These are phyloP conservation scores for Aegilops longissima DNA, from an alignment of 176 grass and related monocot genomes.

Conservation along the genomic window DNA sequence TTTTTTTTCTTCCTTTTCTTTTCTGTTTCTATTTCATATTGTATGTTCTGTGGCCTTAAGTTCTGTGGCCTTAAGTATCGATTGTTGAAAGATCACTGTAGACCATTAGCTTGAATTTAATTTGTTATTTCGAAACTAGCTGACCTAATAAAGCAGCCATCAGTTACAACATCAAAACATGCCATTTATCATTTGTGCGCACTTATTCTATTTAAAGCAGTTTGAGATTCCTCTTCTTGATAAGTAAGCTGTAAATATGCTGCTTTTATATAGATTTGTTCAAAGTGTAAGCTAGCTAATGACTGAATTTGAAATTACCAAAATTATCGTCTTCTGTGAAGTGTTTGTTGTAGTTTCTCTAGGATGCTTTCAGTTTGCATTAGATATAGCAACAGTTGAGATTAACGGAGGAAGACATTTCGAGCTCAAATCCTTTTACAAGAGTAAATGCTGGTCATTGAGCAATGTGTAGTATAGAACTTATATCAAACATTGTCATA, in stretches of 20 bases:
- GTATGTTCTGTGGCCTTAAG: background rate
- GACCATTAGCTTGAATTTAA: background rate
- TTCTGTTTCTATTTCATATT: conserved; percentile 2
- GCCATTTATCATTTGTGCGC: background rate
- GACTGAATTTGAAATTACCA: background rate
- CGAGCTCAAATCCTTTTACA: background rate
- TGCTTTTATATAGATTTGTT: background rate
- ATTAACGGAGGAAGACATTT: background rate
- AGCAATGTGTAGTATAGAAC: background rate
- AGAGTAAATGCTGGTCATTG: background rate
- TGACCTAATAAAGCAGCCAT: background rate
- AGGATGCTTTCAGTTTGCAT: conserved; percentile 23
- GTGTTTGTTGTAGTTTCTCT: background rate
- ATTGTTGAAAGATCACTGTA: background rate
- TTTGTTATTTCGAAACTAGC: background rate
- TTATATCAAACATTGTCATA: background rate
- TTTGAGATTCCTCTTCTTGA: background rate
- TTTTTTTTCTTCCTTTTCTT: background rate
- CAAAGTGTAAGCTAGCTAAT: background rate
- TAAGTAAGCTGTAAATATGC: conserved; percentile 4
- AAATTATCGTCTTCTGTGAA: background rate
- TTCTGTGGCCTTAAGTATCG: background rate
- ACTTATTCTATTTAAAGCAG: background rate
- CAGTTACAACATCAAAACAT: background rate
- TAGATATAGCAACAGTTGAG: background rate